Evolutionary conservation across 2,329 filamentous ascomycete genomes (phyloP).

Genomic region (Xylariomycetidae sp.): DNA sequence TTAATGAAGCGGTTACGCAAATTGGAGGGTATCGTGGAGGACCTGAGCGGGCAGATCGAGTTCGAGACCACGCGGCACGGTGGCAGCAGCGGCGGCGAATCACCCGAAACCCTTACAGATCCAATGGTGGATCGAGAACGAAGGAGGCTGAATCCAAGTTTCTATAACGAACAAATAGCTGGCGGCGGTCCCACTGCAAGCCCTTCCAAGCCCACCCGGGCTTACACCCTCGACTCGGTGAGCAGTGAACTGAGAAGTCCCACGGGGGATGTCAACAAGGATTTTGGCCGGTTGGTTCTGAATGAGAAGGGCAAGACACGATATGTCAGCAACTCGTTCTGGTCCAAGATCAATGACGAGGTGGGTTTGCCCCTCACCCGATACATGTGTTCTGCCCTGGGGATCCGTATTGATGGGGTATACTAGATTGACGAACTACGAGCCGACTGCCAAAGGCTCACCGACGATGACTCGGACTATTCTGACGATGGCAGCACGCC

Average conservation of each 20-base stretch:
- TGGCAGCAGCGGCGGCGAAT: constrained; percentile 28
- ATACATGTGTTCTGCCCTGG: background rate
- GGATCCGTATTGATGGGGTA: constrained; percentile 5
- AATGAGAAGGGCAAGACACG: constrained; percentile 62
- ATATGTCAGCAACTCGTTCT: constrained; percentile 73
- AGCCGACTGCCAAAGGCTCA: constrained; percentile 42
- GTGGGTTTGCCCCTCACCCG: constrained; percentile 31
- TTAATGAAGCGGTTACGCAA: constrained; percentile 66
- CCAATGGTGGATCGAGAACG: constrained; percentile 15
- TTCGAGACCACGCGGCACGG: constrained; percentile 39
- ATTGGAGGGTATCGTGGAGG: constrained; percentile 70
- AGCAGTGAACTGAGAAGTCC: constrained; percentile 11
- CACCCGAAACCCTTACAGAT: constrained; percentile 31
- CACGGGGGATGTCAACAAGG: constrained; percentile 37
- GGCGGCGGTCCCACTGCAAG: constrained; percentile 12
- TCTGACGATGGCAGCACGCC: constrained; percentile 54
- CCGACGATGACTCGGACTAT: constrained; percentile 50
- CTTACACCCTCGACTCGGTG: constrained; percentile 24
- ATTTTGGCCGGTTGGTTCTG: constrained; percentile 64
- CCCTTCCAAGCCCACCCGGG: constrained; percentile 8
- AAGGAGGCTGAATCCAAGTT: constrained; percentile 13
- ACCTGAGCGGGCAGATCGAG: constrained; percentile 59
- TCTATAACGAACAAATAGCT: constrained; percentile 15
- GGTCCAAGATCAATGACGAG: constrained; percentile 71
- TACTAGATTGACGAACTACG: constrained; percentile 32